These are phyloP conservation scores for Citrullus mucosospermus DNA, from an alignment of 306 rosid species.

Conservation along the genomic window DNA sequence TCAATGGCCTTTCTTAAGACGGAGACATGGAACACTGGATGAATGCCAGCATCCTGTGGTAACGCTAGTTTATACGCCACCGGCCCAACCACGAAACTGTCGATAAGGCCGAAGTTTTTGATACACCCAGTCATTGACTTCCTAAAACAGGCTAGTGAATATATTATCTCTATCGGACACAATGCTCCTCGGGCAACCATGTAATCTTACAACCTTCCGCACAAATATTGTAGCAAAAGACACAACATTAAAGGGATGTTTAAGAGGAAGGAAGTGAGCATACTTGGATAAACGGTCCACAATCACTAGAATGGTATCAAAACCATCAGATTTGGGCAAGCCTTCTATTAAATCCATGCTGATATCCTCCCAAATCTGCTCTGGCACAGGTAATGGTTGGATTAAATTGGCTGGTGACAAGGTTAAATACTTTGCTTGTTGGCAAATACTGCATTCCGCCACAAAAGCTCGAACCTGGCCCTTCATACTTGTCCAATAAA, in stretches of 20 bases:
- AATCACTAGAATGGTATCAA: background rate
- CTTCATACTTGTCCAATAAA: background rate
- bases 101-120: background rate
- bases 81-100: background rate
- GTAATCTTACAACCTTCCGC: too few relatives aligned
- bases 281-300: background rate
- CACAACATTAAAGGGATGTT: too few relatives aligned
- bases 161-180: too few relatives aligned
- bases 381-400: background rate
- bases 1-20: background rate
- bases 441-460: fast-evolving
- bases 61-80: background rate
- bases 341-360: background rate
- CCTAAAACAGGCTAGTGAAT: background rate
- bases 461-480: fast-evolving
- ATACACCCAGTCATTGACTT: background rate
- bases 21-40: background rate
- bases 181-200: background rate
- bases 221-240: fast-evolving
- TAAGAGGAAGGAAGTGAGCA: too few relatives aligned
- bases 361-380: background rate
- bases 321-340: background rate
- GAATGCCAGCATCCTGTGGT: fast-evolving
- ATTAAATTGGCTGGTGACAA: fast-evolving
- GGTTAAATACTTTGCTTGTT: background rate